phyloP scores from a whole-genome alignment of 768 basidiomycete genomes.

The Dentipellis sp. region DNA sequence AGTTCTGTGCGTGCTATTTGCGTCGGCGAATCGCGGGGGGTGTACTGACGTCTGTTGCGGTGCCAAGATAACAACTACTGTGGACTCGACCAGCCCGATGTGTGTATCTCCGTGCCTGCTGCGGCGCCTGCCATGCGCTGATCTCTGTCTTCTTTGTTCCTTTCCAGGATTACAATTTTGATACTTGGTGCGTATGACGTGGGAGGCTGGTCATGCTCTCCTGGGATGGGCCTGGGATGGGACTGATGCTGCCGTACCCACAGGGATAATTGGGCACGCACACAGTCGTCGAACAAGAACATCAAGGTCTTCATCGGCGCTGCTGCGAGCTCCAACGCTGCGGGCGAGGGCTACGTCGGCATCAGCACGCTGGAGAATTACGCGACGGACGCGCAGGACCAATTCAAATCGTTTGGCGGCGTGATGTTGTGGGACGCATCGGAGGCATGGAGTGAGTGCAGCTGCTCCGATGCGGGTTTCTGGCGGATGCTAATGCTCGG shows the following conservation, averaged over 20 bases:
- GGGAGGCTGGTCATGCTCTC: not conserved
- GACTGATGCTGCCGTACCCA: not conserved
- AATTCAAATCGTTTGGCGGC: conserved; percentile 60
- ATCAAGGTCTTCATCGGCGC: conserved; percentile 64
- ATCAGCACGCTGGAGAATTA: conserved; percentile 37
- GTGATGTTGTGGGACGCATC: conserved; percentile 37
- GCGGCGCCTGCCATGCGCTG: not conserved
- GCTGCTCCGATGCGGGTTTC: not conserved
- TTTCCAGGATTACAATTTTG: conserved; percentile 42
- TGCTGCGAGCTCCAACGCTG: conserved; percentile 46
- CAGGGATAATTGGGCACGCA: conserved; percentile 61
- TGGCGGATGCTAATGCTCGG: not conserved
- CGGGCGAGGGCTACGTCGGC: conserved; percentile 47
- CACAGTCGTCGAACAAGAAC: conserved; percentile 44
- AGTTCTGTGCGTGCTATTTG: conserved; percentile 39
- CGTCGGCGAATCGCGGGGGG: not conserved
- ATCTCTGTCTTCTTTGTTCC: not conserved
- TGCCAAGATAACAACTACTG: conserved; percentile 48
- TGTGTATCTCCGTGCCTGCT: conserved; percentile 27
- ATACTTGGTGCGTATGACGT: conserved; percentile 31
- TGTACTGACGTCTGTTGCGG: not conserved
- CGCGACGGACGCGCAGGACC: conserved; percentile 39
- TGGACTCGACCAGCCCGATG: conserved; percentile 36
- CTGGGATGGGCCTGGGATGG: too few relatives aligned
- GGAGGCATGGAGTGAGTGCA: conserved; percentile 16